Conservation (phyloP, 352 stramenopile genomes). For the Globisporangium lucens region DNA sequence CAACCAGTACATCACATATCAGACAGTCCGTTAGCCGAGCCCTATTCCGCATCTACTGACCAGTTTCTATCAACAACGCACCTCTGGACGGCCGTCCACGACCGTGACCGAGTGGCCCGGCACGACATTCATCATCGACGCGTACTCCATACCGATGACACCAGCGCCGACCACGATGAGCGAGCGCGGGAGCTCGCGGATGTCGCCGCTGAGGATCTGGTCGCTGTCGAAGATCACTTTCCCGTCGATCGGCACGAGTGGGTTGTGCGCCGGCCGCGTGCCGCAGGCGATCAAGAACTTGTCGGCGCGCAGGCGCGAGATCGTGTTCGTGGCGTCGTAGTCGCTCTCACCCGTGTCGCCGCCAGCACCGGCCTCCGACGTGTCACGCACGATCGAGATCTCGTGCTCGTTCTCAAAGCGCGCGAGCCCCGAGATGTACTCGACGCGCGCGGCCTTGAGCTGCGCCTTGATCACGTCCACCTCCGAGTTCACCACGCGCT, state of each 20-base stretch:
- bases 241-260: slow-evolving; percentile 79
- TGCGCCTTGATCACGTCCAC: slow-evolving; percentile 82
- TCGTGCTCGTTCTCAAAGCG: slow-evolving; percentile 76
- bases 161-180: slow-evolving; percentile 82
- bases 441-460: slow-evolving; percentile 69
- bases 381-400: slow-evolving; percentile 60
- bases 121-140: slow-evolving; percentile 88
- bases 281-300: slow-evolving; percentile 87
- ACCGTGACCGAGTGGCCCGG: slow-evolving; percentile 85
- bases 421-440: slow-evolving; percentile 68
- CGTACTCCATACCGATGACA: slow-evolving; percentile 91
- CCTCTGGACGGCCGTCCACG: slow-evolving; percentile 69
- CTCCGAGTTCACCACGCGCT: slow-evolving; percentile 72
- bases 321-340: slow-evolving; percentile 26
- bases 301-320: slow-evolving; percentile 52
- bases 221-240: slow-evolving; percentile 82
- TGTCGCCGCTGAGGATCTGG: slow-evolving; percentile 71
- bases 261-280: slow-evolving; percentile 74
- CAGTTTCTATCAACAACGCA: neutral
- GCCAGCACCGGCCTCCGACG: slow-evolving; percentile 1
- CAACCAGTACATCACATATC: neutral
- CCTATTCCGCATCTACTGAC: neutral
- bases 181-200: slow-evolving; percentile 63
- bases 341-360: slow-evolving; percentile 3
- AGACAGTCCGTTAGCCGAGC: neutral